Conservation (phyloP, 2,329 filamentous ascomycete species). For the Pseudogymnoascus sp. region DNA sequence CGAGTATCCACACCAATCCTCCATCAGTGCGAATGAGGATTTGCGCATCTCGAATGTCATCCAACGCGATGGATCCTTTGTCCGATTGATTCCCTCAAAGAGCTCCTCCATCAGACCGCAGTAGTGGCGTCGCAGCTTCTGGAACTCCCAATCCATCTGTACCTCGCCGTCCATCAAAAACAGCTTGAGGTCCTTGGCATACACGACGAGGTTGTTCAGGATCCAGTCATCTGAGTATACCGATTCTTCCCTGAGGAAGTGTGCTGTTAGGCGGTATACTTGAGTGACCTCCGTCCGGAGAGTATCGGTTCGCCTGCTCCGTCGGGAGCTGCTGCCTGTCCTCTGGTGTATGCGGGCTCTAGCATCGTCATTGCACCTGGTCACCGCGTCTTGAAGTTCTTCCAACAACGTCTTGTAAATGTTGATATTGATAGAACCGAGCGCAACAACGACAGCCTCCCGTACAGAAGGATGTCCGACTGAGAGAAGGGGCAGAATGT, state of each 20-base stretch:
- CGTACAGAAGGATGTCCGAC: constrained; percentile 73
- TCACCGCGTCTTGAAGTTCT: constrained; percentile 78
- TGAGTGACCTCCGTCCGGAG: constrained; percentile 91
- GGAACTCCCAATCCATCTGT: constrained; percentile 89
- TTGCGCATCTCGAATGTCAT: constrained; percentile 96
- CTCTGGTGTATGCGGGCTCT: constrained; percentile 80
- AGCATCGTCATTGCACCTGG: constrained; percentile 79
- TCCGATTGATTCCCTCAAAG: constrained; percentile 82
- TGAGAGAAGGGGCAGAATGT: constrained; percentile 78
- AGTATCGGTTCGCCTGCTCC: constrained; percentile 76
- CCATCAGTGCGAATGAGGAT: constrained; percentile 92
- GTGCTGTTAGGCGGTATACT: constrained; percentile 87
- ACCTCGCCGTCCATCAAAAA: constrained; percentile 94
- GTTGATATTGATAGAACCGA: constrained; percentile 91
- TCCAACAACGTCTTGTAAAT: constrained; percentile 88
- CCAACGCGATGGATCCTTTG: constrained; percentile 80
- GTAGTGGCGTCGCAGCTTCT: constrained; percentile 84
- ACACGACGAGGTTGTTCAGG: constrained; percentile 76
- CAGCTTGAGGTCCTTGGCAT: constrained; percentile 84
- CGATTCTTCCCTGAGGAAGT: constrained; percentile 71
- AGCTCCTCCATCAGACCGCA: constrained; percentile 89
- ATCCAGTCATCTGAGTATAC: constrained; percentile 86
- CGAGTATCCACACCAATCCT: constrained; percentile 98
- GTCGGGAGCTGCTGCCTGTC: constrained; percentile 70
- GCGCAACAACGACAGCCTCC: constrained; percentile 80